Base-by-base conservation (phyloP, 768 basidiomycete species). In the Termitomyces sp. region DNA sequence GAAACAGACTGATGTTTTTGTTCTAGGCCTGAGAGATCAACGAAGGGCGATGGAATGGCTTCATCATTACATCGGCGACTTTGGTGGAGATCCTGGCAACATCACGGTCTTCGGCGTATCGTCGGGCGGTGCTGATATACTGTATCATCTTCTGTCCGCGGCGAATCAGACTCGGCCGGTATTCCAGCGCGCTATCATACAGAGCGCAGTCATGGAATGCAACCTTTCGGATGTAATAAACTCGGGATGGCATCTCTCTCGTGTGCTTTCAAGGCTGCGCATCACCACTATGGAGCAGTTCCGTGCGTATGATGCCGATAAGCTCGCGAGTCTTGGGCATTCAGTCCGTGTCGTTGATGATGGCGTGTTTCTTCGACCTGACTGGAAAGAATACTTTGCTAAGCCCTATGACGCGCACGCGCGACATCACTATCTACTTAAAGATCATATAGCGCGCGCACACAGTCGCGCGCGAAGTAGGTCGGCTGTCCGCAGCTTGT, bases 151-250 rank as follows among this genome's bases (percentile, higher is more conserved):
- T 12, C 77, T 87, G 58, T 92, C 90, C 13, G 73, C 72, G 26
- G 73, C 74, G 22, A 91, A 91, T 70, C 77, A 84, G 37, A 68
- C 69, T 2, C 67, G 70, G 2, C 88, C 86, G 18, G 67, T 90
- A 29, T 90, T 91, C 71, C 75, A 83, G 57, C 88, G 88, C 13
- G 85, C 87, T 10, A 87, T 92, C 63, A 71, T 88, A n/a, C 90
- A 92, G 67, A 88, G 85, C 53, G 79, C 85, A 5, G 73, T 87
- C 34, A 69, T 88, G 56, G 86, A 90, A 24, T 75, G 79, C 55
- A 83, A 76, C 58, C 69, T 88, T 6, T 86, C 87, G 0, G 80
- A 83, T 62, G 74, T 87, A 22, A 69, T 74, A 22, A 74, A 76
- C 36, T 85, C 85, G 4, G 87, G 87, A 22, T 86, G 82, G 77